These are phyloP conservation scores for Dactylellina drechsleri DNA, from an alignment of 2,329 filamentous ascomycete species.

Conservation along the genomic window DNA sequence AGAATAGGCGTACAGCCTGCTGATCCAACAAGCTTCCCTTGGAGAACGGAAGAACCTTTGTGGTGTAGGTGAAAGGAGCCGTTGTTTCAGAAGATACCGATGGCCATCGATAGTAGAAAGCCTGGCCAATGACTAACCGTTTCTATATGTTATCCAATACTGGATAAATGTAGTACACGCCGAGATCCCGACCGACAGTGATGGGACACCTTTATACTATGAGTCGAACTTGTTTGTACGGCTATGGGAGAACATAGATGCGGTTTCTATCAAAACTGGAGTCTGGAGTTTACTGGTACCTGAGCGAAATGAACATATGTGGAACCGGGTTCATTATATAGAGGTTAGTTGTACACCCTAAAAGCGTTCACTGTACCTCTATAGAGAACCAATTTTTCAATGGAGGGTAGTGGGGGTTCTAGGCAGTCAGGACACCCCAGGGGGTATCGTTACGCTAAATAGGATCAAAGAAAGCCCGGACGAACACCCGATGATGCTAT, in stretches of 20 bases:
- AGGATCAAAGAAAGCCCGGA: neutral
- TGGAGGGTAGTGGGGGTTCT: conserved; percentile 5
- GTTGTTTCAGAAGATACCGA: neutral
- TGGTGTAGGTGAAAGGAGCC: conserved; percentile 26
- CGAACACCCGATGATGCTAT: neutral
- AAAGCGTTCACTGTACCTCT: neutral
- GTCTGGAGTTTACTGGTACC: conserved; percentile 23
- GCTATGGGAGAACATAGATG: conserved; percentile 17
- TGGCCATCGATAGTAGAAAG: neutral
- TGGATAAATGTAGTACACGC: conserved; percentile 19
- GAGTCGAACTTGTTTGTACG: conserved; percentile 11
- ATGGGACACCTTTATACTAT: conserved; percentile 2
- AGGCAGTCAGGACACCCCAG: neutral
- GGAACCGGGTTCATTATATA: conserved; percentile 12
- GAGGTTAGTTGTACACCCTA: conserved; percentile 6
- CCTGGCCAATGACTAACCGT: neutral
- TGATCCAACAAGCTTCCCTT: conserved; percentile 20
- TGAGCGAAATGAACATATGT: conserved; percentile 7
- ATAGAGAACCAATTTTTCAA: too few species aligned
- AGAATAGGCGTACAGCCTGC: conserved; percentile 37
- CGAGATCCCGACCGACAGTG: conserved; percentile 21
- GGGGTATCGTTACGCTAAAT: neutral
- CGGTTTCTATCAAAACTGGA: conserved; percentile 4
- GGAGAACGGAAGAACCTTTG: conserved; percentile 36
- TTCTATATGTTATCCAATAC: neutral